Evolutionary conservation across 2,329 filamentous ascomycete species (phyloP), one percentile per base, ranked within the genome.

Genomic region (Cadophora malorum): DNA sequence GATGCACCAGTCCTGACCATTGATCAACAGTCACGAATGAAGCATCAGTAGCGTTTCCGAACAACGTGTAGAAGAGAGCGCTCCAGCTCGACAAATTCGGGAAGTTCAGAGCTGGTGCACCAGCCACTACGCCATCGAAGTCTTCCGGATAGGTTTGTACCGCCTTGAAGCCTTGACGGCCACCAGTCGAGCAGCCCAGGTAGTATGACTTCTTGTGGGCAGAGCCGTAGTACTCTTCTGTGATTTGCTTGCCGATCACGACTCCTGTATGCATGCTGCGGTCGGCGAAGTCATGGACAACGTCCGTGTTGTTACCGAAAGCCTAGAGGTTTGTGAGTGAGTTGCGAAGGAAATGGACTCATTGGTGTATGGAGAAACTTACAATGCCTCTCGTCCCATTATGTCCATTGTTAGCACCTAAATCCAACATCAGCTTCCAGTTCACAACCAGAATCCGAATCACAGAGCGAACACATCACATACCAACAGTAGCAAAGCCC

Each of bases 81-180:
- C 60, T 69, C 71, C 73, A 73, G 21, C 68, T 63, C 12, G 66
- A 67, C n/a, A 74, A 31, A 23, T 67, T 65, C 6, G 52, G 60
- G 55, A 70, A 73, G 25, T 67, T 67, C 3, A 71, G 78, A 0
- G 79, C 81, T 4, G 81, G 81, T 38, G 74, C 76, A 16, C 80
- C 79, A 9, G 79, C 81, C 47, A 78, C 72, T 6, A 83, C 81
- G 1, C 81, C 81, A 68, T 82, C 80, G 53, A 83, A 82, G 5
- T 82, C 73, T 1, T 78, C 71, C 0, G 81, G 80, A 65, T 81
- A 78, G 19, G 73, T 79, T 62, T 81, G 78, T 2, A 79, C 79
- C n/a, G 80, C 70, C 31, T 80, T 79, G 67, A 79, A 80, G 0
- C 79, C 81, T 73, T 82, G 80, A 7, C 78, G 78, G 9, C 81